Percentiles rank a stretch among this genome's conserved stretches.
Evolutionary conservation across 352 stramenopile species (phyloP).

Genomic region (Phytophthora cactorum): DNA sequence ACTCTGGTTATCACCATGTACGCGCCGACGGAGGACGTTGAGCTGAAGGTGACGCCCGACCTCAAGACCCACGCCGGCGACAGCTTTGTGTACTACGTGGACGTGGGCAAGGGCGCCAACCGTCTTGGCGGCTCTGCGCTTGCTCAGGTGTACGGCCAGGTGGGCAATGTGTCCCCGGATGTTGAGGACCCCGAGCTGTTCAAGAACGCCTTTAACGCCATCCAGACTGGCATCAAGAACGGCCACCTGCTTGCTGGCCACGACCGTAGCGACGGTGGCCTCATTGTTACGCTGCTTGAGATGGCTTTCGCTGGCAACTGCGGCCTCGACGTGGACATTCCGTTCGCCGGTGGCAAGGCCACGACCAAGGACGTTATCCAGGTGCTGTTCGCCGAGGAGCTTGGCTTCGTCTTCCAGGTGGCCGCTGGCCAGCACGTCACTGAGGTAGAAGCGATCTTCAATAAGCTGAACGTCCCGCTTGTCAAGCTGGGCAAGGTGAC

Average conservation of each 20-base stretch:
- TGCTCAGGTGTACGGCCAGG: conserved; percentile 92
- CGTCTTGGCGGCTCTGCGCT: conserved; percentile 96
- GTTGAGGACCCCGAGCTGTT: conserved; percentile 94
- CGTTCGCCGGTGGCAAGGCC: conserved; percentile 40
- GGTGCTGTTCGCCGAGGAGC: conserved; percentile 97
- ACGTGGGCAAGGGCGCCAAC: conserved; percentile 92
- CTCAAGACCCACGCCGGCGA: conserved; percentile 91
- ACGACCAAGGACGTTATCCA: conserved; percentile 70
- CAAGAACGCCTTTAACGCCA: conserved; percentile 94
- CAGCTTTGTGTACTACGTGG: conserved; percentile 94
- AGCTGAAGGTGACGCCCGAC: conserved; percentile 97
- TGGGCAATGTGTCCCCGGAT: conserved; percentile 90
- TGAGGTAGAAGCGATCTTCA: conserved; percentile 90
- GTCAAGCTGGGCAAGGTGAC: conserved; percentile 92
- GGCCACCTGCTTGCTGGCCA: conserved; percentile 95
- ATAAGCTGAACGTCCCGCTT: conserved; percentile 77
- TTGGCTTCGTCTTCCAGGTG: conserved; percentile 98
- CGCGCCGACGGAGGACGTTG: conserved; percentile 96
- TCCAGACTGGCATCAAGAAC: conserved; percentile 93
- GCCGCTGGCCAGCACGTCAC: conserved; percentile 52
- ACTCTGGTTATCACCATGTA: conserved; percentile 98
- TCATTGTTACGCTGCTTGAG: conserved; percentile 95
- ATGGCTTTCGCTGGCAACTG: conserved; percentile 99
- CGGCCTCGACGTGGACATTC: conserved; percentile 94
- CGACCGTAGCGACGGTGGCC: conserved; percentile 98